Evolutionary conservation across 202 grass and related monocot genomes (phyloP).

Genomic region (Digitaria exilis): DNA sequence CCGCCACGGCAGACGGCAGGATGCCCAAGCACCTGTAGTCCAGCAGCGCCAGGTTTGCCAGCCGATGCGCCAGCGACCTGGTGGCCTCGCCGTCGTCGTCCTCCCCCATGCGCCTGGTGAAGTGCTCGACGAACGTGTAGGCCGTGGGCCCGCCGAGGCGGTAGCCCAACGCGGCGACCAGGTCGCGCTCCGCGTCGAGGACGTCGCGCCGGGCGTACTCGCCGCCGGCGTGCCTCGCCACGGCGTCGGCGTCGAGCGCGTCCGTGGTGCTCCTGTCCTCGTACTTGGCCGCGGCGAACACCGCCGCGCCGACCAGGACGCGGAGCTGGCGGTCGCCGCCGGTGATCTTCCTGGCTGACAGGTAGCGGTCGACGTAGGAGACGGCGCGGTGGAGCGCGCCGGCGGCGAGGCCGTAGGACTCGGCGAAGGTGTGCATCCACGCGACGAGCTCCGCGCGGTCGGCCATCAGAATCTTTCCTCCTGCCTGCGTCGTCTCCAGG

Average conservation of each 20-base stretch:
- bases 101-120: background rate
- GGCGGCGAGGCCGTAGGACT: background rate
- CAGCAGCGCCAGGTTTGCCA: too few relatives aligned
- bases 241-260: background rate
- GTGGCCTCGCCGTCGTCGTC: too few relatives aligned
- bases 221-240: background rate
- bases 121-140: constrained; percentile 23
- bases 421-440: background rate
- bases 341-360: background rate
- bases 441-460: background rate
- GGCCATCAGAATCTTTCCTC: background rate
- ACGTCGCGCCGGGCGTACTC: background rate
- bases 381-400: constrained; percentile 20
- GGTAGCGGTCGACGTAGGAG: constrained; percentile 19
- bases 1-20: too few relatives aligned
- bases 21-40: too few relatives aligned
- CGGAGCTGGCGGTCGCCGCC: background rate
- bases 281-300: constrained; percentile 25
- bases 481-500: background rate
- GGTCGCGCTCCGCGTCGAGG: background rate
- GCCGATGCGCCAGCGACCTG: too few relatives aligned
- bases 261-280: background rate
- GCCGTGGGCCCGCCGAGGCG: constrained; percentile 13
- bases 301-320: constrained; percentile 8
- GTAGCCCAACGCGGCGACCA: constrained; percentile 1